Percentiles rank a stretch among this genome's conserved stretches.
Evolutionary conservation across 768 basidiomycete species (phyloP).

Genomic region (Lactarius pseudohatsudake): DNA sequence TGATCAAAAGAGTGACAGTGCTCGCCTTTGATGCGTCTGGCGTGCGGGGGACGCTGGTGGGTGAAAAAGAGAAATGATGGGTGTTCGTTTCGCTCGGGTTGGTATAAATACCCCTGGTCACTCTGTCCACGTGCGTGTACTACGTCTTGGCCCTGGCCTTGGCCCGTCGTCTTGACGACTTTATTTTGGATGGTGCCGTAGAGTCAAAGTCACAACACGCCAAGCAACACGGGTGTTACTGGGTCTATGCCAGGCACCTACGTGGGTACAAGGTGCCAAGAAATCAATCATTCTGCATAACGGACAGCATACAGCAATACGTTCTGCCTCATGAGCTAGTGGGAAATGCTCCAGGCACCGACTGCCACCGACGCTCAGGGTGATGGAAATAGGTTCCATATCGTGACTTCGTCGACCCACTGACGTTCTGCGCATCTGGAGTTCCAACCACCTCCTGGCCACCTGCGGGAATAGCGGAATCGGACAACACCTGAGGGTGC

Average conservation of each 20-base stretch:
- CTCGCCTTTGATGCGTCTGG: neutral
- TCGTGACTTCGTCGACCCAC: slow-evolving; percentile 39
- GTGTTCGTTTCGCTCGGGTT: neutral
- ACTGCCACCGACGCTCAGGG: slow-evolving; percentile 64
- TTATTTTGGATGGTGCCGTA: neutral
- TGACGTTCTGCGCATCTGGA: slow-evolving; percentile 26
- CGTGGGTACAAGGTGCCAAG: neutral
- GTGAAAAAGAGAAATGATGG: neutral
- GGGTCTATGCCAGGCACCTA: neutral
- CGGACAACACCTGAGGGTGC: slow-evolving; percentile 43
- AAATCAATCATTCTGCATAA: neutral
- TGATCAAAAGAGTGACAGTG: slow-evolving; percentile 15
- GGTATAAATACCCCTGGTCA: neutral
- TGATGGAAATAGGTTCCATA: slow-evolving; percentile 86
- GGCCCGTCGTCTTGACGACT: neutral
- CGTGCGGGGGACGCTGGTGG: neutral
- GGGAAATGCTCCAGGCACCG: slow-evolving; percentile 61
- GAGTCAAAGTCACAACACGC: too few species aligned
- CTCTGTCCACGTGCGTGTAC: neutral
- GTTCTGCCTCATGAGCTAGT: slow-evolving; percentile 8
- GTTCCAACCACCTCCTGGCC: slow-evolving; percentile 30
- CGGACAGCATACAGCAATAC: neutral
- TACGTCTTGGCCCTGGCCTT: too few species aligned
- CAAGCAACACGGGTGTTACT: neutral
- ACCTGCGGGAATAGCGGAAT: slow-evolving; percentile 31